Evolutionary conservation across 2,329 filamentous ascomycete species (phyloP), one percentile per base, ranked within the genome.

Genomic region (Anisogramma anomala): DNA sequence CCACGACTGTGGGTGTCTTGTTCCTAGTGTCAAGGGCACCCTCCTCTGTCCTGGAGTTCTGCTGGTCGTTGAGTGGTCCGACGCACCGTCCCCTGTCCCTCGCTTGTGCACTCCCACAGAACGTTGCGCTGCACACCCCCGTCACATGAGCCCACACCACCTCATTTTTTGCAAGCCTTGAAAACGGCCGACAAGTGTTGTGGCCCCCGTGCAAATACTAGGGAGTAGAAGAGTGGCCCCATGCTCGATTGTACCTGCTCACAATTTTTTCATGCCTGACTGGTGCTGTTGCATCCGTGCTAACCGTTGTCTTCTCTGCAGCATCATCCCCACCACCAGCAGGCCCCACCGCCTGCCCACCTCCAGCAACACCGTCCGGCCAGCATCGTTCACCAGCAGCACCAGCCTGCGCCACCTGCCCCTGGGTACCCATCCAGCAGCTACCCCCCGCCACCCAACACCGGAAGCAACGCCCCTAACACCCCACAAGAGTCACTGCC

Each of bases 241-340:
- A 17, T 9, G 18, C 28, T 9, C 56, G 59, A 61, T 59, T 59
- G 53, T 58, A 60, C 53, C 47, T 48, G 48, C 54, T 53, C 58
- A 56, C 55, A 54, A 61, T 59, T 53, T 58, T 51, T 50, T 54
- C 55, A 52, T 56, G 55, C 55, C 45, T 26, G 41, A 40, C 44
- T 51, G 47, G 39, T n/a, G n/a, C 43, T 47, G 46, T 43, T 46
- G 36, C 28, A 40, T 30, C 35, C 55, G 58, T 54, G 73, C 72
- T 75, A 71, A 76, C 72, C 66, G 65, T 68, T 65, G 61, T 72
- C 62, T 68, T 68, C 66, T 69, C 72, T 74, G 71, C 76, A 85
- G 79, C 80, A 84, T 73, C 80, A 83, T 68, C 72, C 77, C 66
- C 79, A 82, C 68, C 75, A 77, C 77, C n/a, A n/a, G 64, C 77